phyloP scores from a whole-genome alignment of 768 basidiomycete species.

The Naematelia aurantialba region DNA sequence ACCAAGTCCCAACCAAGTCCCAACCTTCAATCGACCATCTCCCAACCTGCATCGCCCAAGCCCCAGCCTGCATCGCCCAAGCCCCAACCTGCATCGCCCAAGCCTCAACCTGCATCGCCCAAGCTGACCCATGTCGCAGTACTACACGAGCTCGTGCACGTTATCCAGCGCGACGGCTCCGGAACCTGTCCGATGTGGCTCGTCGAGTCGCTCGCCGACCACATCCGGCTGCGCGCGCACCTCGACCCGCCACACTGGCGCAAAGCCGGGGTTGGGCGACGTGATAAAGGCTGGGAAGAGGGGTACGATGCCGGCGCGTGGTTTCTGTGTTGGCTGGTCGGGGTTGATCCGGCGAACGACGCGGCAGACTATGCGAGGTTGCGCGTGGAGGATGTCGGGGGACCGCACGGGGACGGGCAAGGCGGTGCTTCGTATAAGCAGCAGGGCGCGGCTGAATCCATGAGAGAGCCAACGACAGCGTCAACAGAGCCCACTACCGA shows the following conservation, averaged over 20 bases:
- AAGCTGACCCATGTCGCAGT: too few species aligned
- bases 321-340: conserved; percentile 32
- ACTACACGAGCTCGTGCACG: conserved; percentile 40
- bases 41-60: too few species aligned
- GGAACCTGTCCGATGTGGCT: conserved; percentile 34
- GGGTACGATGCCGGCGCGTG: conserved; percentile 38
- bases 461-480: not conserved
- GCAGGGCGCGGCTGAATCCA: not conserved
- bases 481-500: not conserved
- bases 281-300: conserved; percentile 35
- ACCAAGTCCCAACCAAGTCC: too few species aligned
- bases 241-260: conserved; percentile 37
- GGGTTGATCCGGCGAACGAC: conserved; percentile 2
- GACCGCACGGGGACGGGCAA: not conserved
- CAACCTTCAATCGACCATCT: too few species aligned
- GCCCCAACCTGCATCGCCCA: too few species aligned
- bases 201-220: conserved; percentile 38
- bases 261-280: conserved; percentile 25
- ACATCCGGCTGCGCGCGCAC: conserved; percentile 24
- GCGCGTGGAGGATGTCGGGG: not conserved
- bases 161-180: conserved; percentile 37
- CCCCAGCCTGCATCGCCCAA: too few species aligned
- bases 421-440: not conserved
- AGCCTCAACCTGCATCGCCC: too few species aligned
- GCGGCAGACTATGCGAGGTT: not conserved